Evolutionary conservation across 805 yeast species (phyloP).

Genomic region (Ogataea angusta): DNA sequence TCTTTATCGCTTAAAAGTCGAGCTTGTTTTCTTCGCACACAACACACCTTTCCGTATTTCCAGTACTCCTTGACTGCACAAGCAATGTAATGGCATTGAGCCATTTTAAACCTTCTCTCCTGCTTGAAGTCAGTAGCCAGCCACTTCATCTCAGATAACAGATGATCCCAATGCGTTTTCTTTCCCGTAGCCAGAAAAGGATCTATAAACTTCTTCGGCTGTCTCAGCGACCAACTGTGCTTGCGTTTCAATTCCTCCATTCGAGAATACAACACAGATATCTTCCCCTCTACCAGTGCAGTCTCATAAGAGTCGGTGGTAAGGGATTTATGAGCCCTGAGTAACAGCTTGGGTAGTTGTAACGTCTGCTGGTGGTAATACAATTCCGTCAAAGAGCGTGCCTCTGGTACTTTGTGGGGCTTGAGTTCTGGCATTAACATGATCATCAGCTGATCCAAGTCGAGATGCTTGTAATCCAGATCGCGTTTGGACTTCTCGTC

Average conservation of each 20-base stretch:
- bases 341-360: constrained; percentile 76
- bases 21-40: constrained; percentile 54
- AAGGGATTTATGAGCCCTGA: constrained; percentile 81
- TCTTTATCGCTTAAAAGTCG: constrained; percentile 22
- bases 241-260: constrained; percentile 88
- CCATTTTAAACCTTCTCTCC: constrained; percentile 62
- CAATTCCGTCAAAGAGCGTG: constrained; percentile 75
- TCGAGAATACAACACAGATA: constrained; percentile 83
- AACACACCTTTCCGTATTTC: constrained; percentile 66
- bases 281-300: constrained; percentile 84
- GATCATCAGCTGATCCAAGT: constrained; percentile 42
- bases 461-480: constrained; percentile 36
- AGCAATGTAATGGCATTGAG: constrained; percentile 67
- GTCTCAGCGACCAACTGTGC: constrained; percentile 88
- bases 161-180: constrained; percentile 67
- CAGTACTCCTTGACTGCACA: constrained; percentile 76
- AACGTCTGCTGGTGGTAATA: constrained; percentile 85
- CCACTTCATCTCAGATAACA: constrained; percentile 81
- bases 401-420: constrained; percentile 54
- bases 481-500: constrained; percentile 31
- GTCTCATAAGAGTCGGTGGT: constrained; percentile 83
- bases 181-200: constrained; percentile 47
- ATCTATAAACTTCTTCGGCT: constrained; percentile 67
- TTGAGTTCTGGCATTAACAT: constrained; percentile 47
- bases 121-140: constrained; percentile 76